A percentile compares a stretch with the other conserved stretches of the same genome.
Conservation (phyloP, 768 basidiomycete species). For the Suillus sp. region DNA sequence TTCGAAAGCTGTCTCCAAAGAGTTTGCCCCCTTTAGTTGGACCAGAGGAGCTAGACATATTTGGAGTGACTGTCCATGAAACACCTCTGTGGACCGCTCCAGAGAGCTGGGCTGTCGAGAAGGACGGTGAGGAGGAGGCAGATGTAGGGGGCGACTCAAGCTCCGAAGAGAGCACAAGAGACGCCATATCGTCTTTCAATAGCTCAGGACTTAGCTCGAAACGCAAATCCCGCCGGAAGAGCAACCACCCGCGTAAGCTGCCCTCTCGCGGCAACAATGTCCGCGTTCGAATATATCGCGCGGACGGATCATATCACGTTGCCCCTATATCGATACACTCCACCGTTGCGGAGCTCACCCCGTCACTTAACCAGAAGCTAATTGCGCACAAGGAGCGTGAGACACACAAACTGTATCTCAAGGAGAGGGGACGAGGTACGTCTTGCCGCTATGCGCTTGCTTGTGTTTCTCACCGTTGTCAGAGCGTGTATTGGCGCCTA, state of each 20-base stretch:
- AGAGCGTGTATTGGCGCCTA: slow-evolving; percentile 84
- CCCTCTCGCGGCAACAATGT: slow-evolving; percentile 34
- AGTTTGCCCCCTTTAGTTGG: slow-evolving; percentile 29
- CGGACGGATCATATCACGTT: slow-evolving; percentile 71
- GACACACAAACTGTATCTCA: slow-evolving; percentile 70
- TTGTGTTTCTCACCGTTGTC: slow-evolving; percentile 10
- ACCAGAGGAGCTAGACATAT: slow-evolving; percentile 15
- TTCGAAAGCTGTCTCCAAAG: slow-evolving; percentile 56
- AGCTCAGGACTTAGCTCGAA: slow-evolving; percentile 15
- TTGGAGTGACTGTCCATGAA: slow-evolving; percentile 22
- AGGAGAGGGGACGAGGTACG: slow-evolving; percentile 75
- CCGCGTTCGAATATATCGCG: slow-evolving; percentile 76
- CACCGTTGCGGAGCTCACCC: slow-evolving; percentile 69
- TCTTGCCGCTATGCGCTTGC: slow-evolving; percentile 9
- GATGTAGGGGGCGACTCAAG: slow-evolving; percentile 43
- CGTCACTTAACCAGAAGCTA: slow-evolving; percentile 61
- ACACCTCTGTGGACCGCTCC: slow-evolving; percentile 63
- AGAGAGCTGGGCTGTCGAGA: slow-evolving; percentile 75
- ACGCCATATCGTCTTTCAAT: slow-evolving; percentile 17
- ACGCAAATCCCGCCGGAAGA: slow-evolving; percentile 31
- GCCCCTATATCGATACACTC: slow-evolving; percentile 62
- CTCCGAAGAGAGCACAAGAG: slow-evolving; percentile 39
- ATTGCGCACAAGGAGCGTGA: slow-evolving; percentile 52
- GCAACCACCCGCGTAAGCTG: slow-evolving; percentile 22
- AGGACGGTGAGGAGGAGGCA: slow-evolving; percentile 40